A percentile compares a stretch with the other conserved stretches of the same genome.
Conservation (phyloP, 202 grass and related monocot genomes). For the Bolboschoenoplectus hybrid region DNA sequence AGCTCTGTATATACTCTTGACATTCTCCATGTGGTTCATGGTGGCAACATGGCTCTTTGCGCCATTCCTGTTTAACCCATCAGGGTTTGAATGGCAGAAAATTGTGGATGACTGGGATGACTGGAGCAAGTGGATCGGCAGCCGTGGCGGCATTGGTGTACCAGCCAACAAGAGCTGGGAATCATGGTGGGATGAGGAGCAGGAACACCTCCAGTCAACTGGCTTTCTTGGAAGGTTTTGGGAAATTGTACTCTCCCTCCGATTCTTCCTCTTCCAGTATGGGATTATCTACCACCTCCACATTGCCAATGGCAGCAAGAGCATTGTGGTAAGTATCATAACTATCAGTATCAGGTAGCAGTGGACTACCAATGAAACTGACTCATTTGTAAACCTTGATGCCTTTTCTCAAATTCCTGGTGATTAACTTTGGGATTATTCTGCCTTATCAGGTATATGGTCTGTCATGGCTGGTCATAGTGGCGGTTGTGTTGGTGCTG, state of each 20-base stretch:
- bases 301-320: slow-evolving; percentile 78
- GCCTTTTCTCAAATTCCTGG: slow-evolving; percentile 23
- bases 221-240: slow-evolving; percentile 68
- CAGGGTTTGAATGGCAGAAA: slow-evolving; percentile 92
- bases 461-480: slow-evolving; percentile 89
- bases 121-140: slow-evolving; percentile 81
- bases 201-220: slow-evolving; percentile 80
- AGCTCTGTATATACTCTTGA: slow-evolving; percentile 60
- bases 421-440: slow-evolving; percentile 37
- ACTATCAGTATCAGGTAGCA: slow-evolving; percentile 5
- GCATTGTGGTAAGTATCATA: slow-evolving; percentile 64
- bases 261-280: slow-evolving; percentile 93
- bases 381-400: slow-evolving; percentile 29
- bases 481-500: slow-evolving; percentile 74
- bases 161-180: slow-evolving; percentile 95
- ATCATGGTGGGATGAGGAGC: slow-evolving; percentile 96
- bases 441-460: slow-evolving; percentile 80
- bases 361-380: background rate
- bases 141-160: slow-evolving; percentile 83
- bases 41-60: slow-evolving; percentile 84
- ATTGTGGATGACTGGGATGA: slow-evolving; percentile 93
- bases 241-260: slow-evolving; percentile 71
- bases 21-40: slow-evolving; percentile 89
- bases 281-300: slow-evolving; percentile 91
- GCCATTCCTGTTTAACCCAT: slow-evolving; percentile 92